Base-by-base conservation (phyloP, 2,329 filamentous ascomycete species). In the Colletotrichum sp. region DNA sequence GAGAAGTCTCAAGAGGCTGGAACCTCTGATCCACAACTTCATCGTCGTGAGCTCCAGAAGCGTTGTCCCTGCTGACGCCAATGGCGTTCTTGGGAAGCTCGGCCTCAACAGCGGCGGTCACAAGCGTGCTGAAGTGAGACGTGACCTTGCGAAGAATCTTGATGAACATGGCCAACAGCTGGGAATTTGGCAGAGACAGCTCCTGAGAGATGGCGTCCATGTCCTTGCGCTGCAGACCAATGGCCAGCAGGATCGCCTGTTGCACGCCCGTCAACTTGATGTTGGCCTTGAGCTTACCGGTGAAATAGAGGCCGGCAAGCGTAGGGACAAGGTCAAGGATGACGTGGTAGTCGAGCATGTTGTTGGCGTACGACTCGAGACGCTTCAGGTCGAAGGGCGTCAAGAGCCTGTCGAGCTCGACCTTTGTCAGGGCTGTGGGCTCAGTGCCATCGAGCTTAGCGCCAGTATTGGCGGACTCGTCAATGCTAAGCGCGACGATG, bases 321-420 rank as follows among this genome's bases (percentile, higher is more conserved):
- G 89, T 91, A 0, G 97, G 97, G 71, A 99, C 89, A 81, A 99
- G 91, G 82, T 99, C 97, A 32, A 98, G 90, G 71, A 99, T 97
- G 79, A 98, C 96, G 82, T 98, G 97, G 87, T 98, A 98, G 85
- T 99, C 97, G 56, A 99, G 92, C 90, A 98, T 94, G 85, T 98
- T 98, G 85, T 97, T 98, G 18, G 97, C 95, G 81, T 99, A 99
- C 58, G 94, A 96, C 82, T 98, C 96, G 4, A 99, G 89, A 32
- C 97, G 93, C 87, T 98, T 98, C 77, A 98, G 91, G 83, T 99
- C 97, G 83, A 97, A 98, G 0, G 97, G 96, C 5, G 95, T 95
- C 83, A 99, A 91, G 4, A 93, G 84, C 18, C 88, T 87, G 81
- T 98, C 96, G 8, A 99, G 90, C 76, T 96, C 94, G 1, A 86